A percentile compares a stretch with the other conserved stretches of the same genome.
Conservation (phyloP, 208 protist genomes). For the Entamoeba histolytica region DNA sequence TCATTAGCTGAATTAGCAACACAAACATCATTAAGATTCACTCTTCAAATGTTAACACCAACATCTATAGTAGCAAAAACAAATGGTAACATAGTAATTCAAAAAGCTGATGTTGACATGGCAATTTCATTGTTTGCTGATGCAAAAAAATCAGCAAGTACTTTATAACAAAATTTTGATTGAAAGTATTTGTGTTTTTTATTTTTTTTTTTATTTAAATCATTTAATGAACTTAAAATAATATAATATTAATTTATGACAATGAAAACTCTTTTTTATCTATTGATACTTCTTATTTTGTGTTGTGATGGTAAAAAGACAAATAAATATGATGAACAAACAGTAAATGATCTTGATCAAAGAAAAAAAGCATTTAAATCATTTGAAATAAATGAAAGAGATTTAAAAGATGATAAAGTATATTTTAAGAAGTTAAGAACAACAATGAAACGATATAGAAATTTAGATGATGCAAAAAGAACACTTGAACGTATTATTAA, state of each 20-base stretch:
- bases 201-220: too few relatives aligned
- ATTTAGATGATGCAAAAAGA: background rate
- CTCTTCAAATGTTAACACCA: constrained; percentile 16
- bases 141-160: too few relatives aligned
- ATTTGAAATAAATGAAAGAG: background rate
- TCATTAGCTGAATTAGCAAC: constrained; percentile 1
- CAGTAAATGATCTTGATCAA: background rate
- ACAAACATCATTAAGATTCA: constrained; percentile 11
- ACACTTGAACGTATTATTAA: background rate
- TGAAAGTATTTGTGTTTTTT: too few relatives aligned
- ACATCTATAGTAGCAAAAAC: constrained; percentile 7
- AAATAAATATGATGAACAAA: background rate
- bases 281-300: too few relatives aligned
- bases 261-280: too few relatives aligned
- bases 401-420: background rate
- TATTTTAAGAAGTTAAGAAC: background rate
- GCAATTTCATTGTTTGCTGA: too few relatives aligned
- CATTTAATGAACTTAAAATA: too few relatives aligned
- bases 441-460: background rate
- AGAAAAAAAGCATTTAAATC: background rate
- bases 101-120: too few relatives aligned
- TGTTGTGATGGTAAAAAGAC: background rate
- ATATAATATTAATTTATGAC: too few relatives aligned
- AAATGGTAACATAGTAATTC: too few relatives aligned
- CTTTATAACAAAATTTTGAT: too few relatives aligned